Evolutionary conservation across 2,329 filamentous ascomycete genomes (phyloP).

Genomic region (Chaetomium sp.): DNA sequence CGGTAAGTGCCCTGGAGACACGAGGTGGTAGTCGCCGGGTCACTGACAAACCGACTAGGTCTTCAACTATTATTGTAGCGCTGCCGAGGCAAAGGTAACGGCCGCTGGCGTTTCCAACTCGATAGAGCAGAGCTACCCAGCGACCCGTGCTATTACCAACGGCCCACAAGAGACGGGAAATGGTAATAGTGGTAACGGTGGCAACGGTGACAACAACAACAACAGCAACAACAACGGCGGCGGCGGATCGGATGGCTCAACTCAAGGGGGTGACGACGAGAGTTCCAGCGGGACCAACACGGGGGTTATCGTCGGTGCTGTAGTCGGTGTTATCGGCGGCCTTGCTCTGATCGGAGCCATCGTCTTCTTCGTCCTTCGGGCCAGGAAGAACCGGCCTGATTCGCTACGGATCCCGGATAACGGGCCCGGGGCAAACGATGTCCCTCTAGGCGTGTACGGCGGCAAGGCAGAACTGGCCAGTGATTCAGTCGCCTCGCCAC

Average conservation of each 20-base stretch:
- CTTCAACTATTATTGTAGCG: constrained; percentile 54
- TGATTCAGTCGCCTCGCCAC: constrained; percentile 26
- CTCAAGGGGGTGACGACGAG: constrained; percentile 3
- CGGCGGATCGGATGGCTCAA: neutral
- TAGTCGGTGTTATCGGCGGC: constrained; percentile 41
- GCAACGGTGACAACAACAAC: constrained; percentile 15
- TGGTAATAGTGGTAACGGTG: constrained; percentile 26
- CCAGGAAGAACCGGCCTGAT: constrained; percentile 33
- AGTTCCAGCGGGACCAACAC: constrained; percentile 34
- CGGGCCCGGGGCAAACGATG: constrained; percentile 24
- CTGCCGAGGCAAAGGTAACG: constrained; percentile 46
- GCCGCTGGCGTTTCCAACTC: constrained; percentile 48
- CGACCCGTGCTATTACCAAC: constrained; percentile 8
- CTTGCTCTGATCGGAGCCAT: constrained; percentile 40
- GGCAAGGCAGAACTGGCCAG: constrained; percentile 38
- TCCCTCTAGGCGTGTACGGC: constrained; percentile 21
- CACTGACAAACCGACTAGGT: constrained; percentile 35
- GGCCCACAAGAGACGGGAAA: constrained; percentile 20
- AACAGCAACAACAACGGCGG: constrained; percentile 13
- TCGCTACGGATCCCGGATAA: constrained; percentile 16
- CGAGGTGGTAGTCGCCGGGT: neutral
- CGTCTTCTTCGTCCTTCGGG: constrained; percentile 43
- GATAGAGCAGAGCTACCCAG: constrained; percentile 35
- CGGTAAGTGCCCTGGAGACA: constrained; percentile 24
- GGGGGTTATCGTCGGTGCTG: constrained; percentile 42